Conservation (phyloP, 2,329 filamentous ascomycete species). For the Keithomyces neogunnii region DNA sequence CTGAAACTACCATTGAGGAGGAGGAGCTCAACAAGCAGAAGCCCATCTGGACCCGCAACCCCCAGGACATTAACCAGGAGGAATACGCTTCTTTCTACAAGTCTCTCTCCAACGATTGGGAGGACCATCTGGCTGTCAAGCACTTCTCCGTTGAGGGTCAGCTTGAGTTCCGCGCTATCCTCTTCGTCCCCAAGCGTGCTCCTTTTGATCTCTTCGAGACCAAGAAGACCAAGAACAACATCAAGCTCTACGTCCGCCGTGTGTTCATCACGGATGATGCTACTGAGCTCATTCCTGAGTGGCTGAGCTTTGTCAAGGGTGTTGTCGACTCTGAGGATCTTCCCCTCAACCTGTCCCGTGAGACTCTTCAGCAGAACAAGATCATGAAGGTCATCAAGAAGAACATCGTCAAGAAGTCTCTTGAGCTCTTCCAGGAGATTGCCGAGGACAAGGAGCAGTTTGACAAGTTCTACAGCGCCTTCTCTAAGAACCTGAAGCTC, state of each 20-base stretch:
- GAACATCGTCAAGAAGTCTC: constrained; percentile 99
- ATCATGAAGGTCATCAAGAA: constrained; percentile 99
- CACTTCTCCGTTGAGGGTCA: constrained; percentile 99
- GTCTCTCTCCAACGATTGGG: constrained; percentile 99
- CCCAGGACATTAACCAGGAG: constrained; percentile 86
- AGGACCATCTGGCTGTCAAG: constrained; percentile 99
- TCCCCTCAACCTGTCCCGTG: constrained; percentile 97
- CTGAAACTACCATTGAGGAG: constrained; percentile 97
- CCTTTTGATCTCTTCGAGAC: constrained; percentile 99
- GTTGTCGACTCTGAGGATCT: constrained; percentile 99
- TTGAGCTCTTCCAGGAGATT: constrained; percentile 99
- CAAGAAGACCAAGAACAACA: constrained; percentile 99
- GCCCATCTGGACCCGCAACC: constrained; percentile 99
- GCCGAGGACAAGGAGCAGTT: constrained; percentile 99
- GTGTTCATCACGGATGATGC: constrained; percentile 99
- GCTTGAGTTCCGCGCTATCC: constrained; percentile 99
- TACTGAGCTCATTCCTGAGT: constrained; percentile 97
- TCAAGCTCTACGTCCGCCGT: constrained; percentile 99
- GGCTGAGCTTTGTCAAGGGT: constrained; percentile 99
- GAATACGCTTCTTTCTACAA: constrained; percentile 99
- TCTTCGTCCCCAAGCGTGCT: constrained; percentile 98
- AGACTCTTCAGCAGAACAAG: constrained; percentile 99
- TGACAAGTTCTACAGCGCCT: constrained; percentile 99
- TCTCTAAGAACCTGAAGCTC: constrained; percentile 99
- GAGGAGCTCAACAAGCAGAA: constrained; percentile 99